These are phyloP conservation scores for Cercospora sp. DNA, from an alignment of 2,329 filamentous ascomycete species.

Conservation along the genomic window DNA sequence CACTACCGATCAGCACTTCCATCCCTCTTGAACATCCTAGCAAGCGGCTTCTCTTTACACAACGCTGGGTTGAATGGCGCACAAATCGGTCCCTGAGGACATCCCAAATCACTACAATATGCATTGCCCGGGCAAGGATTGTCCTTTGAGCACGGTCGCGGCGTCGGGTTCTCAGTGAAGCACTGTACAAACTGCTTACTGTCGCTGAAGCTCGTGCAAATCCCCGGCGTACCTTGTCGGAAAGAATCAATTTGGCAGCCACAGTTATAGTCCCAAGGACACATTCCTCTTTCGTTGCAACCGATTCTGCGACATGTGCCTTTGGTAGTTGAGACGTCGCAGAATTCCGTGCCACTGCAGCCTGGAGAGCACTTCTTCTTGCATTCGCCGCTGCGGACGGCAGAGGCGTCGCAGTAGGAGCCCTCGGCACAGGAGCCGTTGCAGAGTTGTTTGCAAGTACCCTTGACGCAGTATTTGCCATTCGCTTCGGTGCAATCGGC, in stretches of 20 bases:
- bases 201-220: background rate
- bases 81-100: background rate
- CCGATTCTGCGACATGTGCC: background rate
- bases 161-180: background rate
- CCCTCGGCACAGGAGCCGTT: background rate
- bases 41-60: background rate
- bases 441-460: background rate
- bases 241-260: background rate
- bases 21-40: background rate
- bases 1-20: background rate
- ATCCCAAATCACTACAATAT: background rate
- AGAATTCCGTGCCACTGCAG: background rate
- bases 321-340: background rate
- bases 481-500: background rate
- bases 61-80: background rate
- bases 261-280: background rate
- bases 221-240: background rate
- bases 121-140: background rate
- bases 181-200: background rate
- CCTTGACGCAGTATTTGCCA: background rate
- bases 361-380: background rate
- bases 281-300: background rate
- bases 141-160: background rate
- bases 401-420: background rate
- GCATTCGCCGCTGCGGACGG: background rate